phyloP scores from a whole-genome alignment of 2,329 filamentous ascomycete species.

The Cladophialophora carrionii region DNA sequence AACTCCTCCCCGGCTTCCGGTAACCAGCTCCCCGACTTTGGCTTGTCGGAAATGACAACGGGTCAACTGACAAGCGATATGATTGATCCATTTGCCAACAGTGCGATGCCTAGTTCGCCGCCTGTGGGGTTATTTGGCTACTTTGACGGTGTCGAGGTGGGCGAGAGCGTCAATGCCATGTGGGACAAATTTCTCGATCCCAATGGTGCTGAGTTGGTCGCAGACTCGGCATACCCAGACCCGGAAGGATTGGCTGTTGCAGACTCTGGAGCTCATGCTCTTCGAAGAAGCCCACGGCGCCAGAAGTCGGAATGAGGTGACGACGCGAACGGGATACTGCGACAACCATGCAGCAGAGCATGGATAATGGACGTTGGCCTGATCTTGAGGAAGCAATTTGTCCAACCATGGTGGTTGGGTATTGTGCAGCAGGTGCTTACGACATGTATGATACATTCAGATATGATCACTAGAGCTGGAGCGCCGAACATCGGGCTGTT shows the following conservation, averaged over 20 bases:
- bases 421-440: constrained; percentile 17
- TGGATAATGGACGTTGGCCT: background rate
- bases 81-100: constrained; percentile 51
- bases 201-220: constrained; percentile 10
- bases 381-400: background rate
- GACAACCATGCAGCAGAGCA: background rate
- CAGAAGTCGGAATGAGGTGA: constrained; percentile 19
- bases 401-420: background rate
- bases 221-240: constrained; percentile 27
- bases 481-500: background rate
- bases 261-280: constrained; percentile 9
- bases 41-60: constrained; percentile 35
- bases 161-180: constrained; percentile 25
- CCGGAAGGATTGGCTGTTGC: constrained; percentile 13
- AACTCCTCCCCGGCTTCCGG: constrained; percentile 35
- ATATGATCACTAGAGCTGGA: background rate
- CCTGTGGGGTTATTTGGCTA: constrained; percentile 43
- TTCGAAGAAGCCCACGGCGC: constrained; percentile 29
- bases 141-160: constrained; percentile 32
- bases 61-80: constrained; percentile 40
- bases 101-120: constrained; percentile 53
- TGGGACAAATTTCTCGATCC: constrained; percentile 28
- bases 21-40: constrained; percentile 28
- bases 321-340: background rate
- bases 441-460: constrained; percentile 21